A percentile compares a stretch with the other conserved stretches of the same genome.
Evolutionary conservation across 139 green algal genomes (phyloP).

Genomic region (Asterochloris erici): DNA sequence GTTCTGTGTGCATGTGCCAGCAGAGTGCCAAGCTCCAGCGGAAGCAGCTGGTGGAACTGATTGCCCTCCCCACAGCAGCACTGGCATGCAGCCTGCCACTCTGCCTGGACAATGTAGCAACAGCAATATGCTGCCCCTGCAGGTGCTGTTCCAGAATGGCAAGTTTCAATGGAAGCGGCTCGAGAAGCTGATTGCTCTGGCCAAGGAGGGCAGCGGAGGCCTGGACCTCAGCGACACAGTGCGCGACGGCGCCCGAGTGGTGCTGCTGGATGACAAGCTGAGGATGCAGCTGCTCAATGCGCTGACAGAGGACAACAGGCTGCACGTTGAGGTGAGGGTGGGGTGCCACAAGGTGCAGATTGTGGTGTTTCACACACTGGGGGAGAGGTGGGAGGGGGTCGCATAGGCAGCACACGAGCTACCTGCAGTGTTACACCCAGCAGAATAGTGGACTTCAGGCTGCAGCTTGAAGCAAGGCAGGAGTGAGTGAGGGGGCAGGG

Average conservation of each 20-base stretch:
- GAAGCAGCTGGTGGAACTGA: constrained; percentile 91
- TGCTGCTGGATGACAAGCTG: constrained; percentile 77
- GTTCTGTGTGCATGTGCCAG: too few relatives aligned
- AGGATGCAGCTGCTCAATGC: constrained; percentile 83
- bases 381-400: too few relatives aligned
- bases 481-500: too few relatives aligned
- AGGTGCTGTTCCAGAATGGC: constrained; percentile 84
- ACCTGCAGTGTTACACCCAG: too few relatives aligned
- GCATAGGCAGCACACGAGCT: too few relatives aligned
- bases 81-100: too few relatives aligned
- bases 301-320: constrained; percentile 92
- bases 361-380: too few relatives aligned
- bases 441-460: too few relatives aligned
- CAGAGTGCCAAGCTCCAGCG: constrained; percentile 89
- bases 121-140: constrained; percentile 6
- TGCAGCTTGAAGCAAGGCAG: too few relatives aligned
- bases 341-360: too few relatives aligned
- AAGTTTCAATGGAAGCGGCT: constrained; percentile 95
- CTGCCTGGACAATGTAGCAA: not conserved
- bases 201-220: constrained; percentile 57
- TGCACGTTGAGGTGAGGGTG: constrained; percentile 79
- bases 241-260: constrained; percentile 54
- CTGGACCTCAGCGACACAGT: constrained; percentile 93
- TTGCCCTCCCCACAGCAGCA: constrained; percentile 61
- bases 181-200: constrained; percentile 92